These are phyloP conservation scores for Lactarius tabidus DNA, from an alignment of 768 basidiomycete species.

Conservation along the genomic window DNA sequence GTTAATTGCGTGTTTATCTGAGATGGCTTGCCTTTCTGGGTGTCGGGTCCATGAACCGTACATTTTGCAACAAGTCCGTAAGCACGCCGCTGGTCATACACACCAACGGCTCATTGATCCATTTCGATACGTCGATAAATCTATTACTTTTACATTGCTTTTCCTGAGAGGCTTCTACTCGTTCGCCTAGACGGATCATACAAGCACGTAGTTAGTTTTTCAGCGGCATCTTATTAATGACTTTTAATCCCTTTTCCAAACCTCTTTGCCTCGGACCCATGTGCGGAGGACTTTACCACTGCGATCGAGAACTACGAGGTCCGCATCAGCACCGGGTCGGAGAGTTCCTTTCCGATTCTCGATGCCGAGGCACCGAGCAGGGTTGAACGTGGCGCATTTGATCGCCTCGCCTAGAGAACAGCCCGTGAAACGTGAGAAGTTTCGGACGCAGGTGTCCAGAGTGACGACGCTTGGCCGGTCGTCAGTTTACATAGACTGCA, in stretches of 20 bases:
- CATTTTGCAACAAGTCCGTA: background rate
- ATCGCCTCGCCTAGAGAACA: constrained; percentile 82
- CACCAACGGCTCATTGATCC: no score
- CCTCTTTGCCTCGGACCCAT: constrained; percentile 73
- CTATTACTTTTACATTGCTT: background rate
- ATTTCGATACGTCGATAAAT: background rate
- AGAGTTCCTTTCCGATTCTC: constrained; percentile 78
- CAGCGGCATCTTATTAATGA: background rate
- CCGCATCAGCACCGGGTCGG: constrained; percentile 80
- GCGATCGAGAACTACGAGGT: constrained; percentile 71
- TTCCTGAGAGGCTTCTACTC: background rate
- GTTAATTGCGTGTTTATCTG: background rate
- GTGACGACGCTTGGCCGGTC: constrained; percentile 59
- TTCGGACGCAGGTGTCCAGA: constrained; percentile 79
- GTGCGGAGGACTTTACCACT: constrained; percentile 63
- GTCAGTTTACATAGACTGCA: background rate
- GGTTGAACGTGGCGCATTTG: constrained; percentile 80
- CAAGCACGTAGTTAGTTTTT: background rate
- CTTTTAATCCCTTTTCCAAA: constrained; percentile 46
- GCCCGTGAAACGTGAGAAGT: constrained; percentile 79
- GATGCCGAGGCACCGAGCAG: constrained; percentile 79
- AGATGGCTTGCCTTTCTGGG: background rate
- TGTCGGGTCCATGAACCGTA: background rate
- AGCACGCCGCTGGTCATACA: background rate
- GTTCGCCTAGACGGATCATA: background rate